These are phyloP conservation scores for Gautieria morchelliformis DNA, from an alignment of 768 basidiomycete genomes.

Conservation along the genomic window DNA sequence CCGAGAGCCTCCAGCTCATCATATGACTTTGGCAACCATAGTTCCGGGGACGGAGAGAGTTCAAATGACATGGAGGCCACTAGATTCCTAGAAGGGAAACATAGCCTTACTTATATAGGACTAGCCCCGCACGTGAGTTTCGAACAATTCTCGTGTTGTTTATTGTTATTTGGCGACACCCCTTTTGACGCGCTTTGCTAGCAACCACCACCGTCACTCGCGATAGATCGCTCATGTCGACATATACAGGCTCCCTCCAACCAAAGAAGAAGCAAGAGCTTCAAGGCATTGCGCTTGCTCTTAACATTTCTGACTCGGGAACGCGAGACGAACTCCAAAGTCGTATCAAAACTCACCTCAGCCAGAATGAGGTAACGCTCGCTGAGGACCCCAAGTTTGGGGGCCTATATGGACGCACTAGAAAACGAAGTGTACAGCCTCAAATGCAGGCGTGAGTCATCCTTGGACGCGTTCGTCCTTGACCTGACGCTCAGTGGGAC, in stretches of 20 bases:
- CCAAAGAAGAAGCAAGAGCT: conserved; percentile 65
- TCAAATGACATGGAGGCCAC: too few species aligned
- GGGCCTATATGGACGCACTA: conserved; percentile 35
- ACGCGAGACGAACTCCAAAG: conserved; percentile 46
- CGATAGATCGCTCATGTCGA: neutral
- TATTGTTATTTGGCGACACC: conserved; percentile 2
- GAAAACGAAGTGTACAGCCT: conserved; percentile 8
- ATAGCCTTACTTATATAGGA: too few species aligned
- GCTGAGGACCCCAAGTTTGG: conserved; percentile 49
- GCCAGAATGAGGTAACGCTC: conserved; percentile 39
- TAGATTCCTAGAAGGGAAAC: too few species aligned
- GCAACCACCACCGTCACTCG: neutral
- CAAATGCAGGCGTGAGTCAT: conserved; percentile 4
- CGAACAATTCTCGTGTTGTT: conserved; percentile 8
- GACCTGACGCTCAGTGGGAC: neutral
- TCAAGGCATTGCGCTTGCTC: conserved; percentile 47
- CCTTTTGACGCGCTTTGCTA: neutral
- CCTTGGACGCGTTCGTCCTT: neutral
- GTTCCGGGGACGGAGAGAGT: too few species aligned
- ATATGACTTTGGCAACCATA: too few species aligned
- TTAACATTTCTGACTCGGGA: conserved; percentile 42
- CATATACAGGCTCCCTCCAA: conserved; percentile 43
- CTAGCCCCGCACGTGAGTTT: neutral
- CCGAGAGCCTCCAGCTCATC: too few species aligned
- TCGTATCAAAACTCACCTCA: conserved; percentile 57